Percentiles rank a stretch among this genome's conserved stretches.
Conservation (phyloP, 2,329 filamentous ascomycete genomes). For the Colletotrichum spinosum region DNA sequence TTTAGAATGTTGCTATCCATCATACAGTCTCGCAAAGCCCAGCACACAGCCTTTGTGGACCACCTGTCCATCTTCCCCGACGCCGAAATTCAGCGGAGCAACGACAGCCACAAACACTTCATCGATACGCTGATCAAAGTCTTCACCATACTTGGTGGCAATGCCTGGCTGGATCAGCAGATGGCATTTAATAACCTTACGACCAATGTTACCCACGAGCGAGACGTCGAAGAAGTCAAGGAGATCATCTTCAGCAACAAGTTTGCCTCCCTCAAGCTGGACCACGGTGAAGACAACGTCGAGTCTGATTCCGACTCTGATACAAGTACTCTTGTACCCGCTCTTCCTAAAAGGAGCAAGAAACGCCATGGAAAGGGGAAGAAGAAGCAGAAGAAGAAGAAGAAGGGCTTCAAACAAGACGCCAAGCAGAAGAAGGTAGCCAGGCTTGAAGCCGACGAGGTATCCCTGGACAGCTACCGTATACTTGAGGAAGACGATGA, state of each 20-base stretch:
- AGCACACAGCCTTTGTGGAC: slow-evolving; percentile 47
- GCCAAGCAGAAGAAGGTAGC: slow-evolving; percentile 34
- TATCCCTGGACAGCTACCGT: slow-evolving; percentile 57
- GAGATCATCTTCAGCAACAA: not conserved
- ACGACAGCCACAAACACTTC: slow-evolving; percentile 54
- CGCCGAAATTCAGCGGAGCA: slow-evolving; percentile 51
- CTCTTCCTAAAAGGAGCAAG: not conserved
- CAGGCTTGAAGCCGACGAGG: slow-evolving; percentile 44
- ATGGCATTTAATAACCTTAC: too few relatives aligned
- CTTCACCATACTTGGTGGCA: slow-evolving; percentile 50
- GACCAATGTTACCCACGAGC: not conserved
- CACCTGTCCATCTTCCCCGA: slow-evolving; percentile 46
- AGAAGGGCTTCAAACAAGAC: slow-evolving; percentile 5
- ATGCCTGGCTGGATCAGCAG: slow-evolving; percentile 36
- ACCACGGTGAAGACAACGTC: not conserved
- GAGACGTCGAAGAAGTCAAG: not conserved
- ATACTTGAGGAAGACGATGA: slow-evolving; percentile 54
- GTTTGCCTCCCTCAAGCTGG: not conserved
- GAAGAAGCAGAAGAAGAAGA: slow-evolving; percentile 33
- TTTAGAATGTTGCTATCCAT: slow-evolving; percentile 51
- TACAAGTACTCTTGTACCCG: not conserved
- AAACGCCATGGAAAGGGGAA: not conserved
- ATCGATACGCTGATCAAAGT: slow-evolving; percentile 53
- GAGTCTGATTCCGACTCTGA: not conserved
- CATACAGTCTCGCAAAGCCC: slow-evolving; percentile 48